These are phyloP conservation scores for Citrus mangshanensis DNA, from an alignment of 345 rosid species.

Conservation along the genomic window DNA sequence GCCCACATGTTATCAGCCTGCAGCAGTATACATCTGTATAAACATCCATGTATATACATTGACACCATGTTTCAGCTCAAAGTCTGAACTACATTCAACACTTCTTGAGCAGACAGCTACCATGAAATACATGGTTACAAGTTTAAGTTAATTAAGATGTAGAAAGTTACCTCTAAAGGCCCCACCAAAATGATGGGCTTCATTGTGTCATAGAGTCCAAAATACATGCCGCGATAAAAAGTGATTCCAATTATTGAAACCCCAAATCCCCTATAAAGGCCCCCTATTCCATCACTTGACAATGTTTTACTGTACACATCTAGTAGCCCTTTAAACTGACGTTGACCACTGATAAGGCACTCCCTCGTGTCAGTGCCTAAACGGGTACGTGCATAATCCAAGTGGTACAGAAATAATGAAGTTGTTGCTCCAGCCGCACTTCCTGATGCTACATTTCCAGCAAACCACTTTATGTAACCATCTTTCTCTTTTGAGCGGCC, in stretches of 20 bases:
- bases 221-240: constrained; percentile 87
- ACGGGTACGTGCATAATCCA: constrained; percentile 86
- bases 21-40: background rate
- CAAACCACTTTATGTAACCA: constrained; percentile 80
- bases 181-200: constrained; percentile 86
- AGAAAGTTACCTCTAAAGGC: constrained; percentile 63
- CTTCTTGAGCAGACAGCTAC: background rate
- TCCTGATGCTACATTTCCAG: constrained; percentile 87
- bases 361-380: constrained; percentile 80
- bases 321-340: constrained; percentile 72
- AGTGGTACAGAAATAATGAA: constrained; percentile 75
- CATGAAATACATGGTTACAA: background rate
- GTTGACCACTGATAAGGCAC: constrained; percentile 47
- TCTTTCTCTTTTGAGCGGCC: constrained; percentile 84
- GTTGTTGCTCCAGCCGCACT: constrained; percentile 98
- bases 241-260: constrained; percentile 91
- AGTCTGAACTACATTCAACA: background rate
- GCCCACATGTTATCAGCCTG: background rate
- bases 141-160: background rate
- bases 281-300: constrained; percentile 64
- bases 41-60: background rate
- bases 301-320: constrained; percentile 83
- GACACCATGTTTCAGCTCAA: background rate
- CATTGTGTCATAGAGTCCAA: constrained; percentile 86
- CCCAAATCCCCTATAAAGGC: constrained; percentile 87